phyloP scores from a whole-genome alignment of 805 yeast genomes.

The Barnettozyma pratensis region DNA sequence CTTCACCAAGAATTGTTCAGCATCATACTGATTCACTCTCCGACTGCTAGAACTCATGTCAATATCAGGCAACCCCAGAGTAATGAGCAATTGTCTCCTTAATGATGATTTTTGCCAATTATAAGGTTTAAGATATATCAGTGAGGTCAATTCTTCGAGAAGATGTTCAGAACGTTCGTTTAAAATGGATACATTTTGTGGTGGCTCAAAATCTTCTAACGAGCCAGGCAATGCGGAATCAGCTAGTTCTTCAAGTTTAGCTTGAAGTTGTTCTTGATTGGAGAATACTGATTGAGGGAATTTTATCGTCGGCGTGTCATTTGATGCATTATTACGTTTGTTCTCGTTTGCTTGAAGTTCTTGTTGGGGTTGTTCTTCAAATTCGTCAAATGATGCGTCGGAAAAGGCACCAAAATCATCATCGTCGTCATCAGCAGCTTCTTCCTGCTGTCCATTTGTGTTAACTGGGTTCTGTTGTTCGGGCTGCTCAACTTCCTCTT shows the following conservation, averaged over 20 bases:
- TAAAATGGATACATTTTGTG: constrained; percentile 14
- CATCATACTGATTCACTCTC: constrained; percentile 20
- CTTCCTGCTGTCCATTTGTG: neutral
- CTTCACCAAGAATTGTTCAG: constrained; percentile 16
- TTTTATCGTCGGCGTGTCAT: neutral
- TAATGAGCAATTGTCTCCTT: constrained; percentile 55
- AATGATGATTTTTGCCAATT: constrained; percentile 68
- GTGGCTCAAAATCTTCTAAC: constrained; percentile 5
- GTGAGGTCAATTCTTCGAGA: constrained; percentile 41
- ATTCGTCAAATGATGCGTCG: constrained; percentile 31
- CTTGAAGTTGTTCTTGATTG: constrained; percentile 4
- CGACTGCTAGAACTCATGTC: constrained; percentile 25
- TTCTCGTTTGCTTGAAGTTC: neutral
- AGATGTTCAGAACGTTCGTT: constrained; percentile 35
- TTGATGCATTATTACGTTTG: neutral
- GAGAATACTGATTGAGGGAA: constrained; percentile 17
- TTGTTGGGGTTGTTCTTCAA: constrained; percentile 15
- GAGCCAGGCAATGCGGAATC: constrained; percentile 11
- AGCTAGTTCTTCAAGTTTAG: constrained; percentile 7
- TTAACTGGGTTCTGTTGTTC: neutral
- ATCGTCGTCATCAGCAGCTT: constrained; percentile 15
- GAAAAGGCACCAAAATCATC: constrained; percentile 30
- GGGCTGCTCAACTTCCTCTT: neutral
- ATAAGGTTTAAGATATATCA: constrained; percentile 49
- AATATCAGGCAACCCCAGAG: constrained; percentile 70